phyloP scores from a whole-genome alignment of 208 protist genomes.

The Crithidia thermophila region DNA sequence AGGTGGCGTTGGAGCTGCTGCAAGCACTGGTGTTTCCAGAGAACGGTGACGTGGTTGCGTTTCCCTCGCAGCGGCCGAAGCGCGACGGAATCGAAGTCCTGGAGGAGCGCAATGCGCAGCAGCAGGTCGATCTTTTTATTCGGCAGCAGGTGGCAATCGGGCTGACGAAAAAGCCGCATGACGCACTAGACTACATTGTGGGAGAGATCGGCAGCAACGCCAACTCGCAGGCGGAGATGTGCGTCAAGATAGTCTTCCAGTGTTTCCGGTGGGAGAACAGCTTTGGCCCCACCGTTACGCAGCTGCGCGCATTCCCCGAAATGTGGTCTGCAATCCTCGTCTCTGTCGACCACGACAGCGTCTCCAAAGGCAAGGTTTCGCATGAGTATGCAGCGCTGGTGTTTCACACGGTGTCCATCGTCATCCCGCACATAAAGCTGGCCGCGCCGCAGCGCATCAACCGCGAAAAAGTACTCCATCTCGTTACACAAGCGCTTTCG shows the following conservation, averaged over 20 bases:
- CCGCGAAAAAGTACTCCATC: slow-evolving; percentile 50
- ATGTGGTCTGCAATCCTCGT: slow-evolving; percentile 81
- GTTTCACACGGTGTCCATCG: slow-evolving; percentile 75
- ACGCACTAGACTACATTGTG: slow-evolving; percentile 63
- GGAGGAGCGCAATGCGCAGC: slow-evolving; percentile 45
- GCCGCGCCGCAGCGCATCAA: slow-evolving; percentile 84
- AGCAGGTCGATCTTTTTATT: slow-evolving; percentile 65
- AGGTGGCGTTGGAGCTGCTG: slow-evolving; percentile 53
- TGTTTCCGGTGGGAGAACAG: slow-evolving; percentile 82
- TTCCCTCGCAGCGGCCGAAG: slow-evolving; percentile 74
- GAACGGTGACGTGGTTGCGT: slow-evolving; percentile 59
- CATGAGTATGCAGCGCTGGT: slow-evolving; percentile 69
- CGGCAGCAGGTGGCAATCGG: slow-evolving; percentile 78
- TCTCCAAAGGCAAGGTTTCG: slow-evolving; percentile 41
- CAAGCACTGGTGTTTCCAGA: slow-evolving; percentile 72
- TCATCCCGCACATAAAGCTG: slow-evolving; percentile 89
- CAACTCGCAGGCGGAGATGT: slow-evolving; percentile 42
- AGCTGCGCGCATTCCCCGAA: slow-evolving; percentile 69
- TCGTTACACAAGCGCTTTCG: slow-evolving; percentile 64
- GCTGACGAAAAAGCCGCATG: slow-evolving; percentile 73
- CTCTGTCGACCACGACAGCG: slow-evolving; percentile 53
- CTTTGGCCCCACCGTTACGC: slow-evolving; percentile 79
- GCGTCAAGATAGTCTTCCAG: slow-evolving; percentile 84
- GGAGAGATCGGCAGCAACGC: slow-evolving; percentile 59
- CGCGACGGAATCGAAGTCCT: slow-evolving; percentile 35